Conservation (phyloP, 805 yeast genomes). For the Yamadazyma kitorensis region DNA sequence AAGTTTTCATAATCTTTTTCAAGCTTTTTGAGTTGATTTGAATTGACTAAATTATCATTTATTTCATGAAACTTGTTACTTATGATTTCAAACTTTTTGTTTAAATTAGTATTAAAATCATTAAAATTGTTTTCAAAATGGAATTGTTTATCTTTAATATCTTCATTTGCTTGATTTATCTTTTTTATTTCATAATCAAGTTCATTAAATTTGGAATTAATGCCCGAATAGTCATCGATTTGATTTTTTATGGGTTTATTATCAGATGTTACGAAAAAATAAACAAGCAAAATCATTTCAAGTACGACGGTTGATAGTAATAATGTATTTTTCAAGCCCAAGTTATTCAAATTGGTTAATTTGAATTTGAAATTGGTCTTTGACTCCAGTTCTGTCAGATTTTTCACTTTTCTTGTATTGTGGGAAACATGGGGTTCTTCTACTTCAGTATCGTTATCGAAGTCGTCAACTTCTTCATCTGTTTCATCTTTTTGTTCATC, state of each 20-base stretch:
- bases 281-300: no score
- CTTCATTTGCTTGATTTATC: slow-evolving; percentile 3
- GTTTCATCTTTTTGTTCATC: neutral
- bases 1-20: slow-evolving; percentile 5
- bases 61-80: slow-evolving; percentile 8
- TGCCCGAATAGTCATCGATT: slow-evolving; percentile 7
- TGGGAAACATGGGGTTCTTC: no score
- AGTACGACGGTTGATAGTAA: no score
- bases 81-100: slow-evolving; percentile 9
- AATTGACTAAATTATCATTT: slow-evolving; percentile 1
- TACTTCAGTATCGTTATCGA: neutral
- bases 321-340: no score
- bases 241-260: slow-evolving; percentile 8
- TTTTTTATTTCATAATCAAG: slow-evolving; percentile 11
- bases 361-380: no score
- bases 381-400: no score
- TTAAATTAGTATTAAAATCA: slow-evolving; percentile 6
- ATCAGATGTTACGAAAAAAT: no score
- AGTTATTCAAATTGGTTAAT: no score
- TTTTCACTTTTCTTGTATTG: neutral
- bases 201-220: slow-evolving; percentile 14
- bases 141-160: slow-evolving; percentile 3
- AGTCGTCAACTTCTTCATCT: slow-evolving; percentile 2
- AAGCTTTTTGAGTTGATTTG: slow-evolving; percentile 2
- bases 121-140: slow-evolving; percentile 2